phyloP scores from a whole-genome alignment of 2,329 filamentous ascomycete genomes.

The Fusarium torreyae region DNA sequence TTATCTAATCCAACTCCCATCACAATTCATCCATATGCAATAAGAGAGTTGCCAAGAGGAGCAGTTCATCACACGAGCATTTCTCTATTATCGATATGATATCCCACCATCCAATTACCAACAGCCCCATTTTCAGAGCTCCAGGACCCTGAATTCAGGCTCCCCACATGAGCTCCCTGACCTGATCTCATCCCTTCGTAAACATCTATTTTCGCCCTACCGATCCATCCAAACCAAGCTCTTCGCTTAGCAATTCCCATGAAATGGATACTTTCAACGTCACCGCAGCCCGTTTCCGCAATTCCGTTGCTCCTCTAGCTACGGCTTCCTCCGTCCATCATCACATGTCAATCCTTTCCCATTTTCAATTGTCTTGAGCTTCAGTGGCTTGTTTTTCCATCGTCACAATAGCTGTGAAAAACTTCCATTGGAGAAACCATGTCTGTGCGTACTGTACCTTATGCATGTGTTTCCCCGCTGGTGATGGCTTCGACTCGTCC shows the following conservation, averaged over 20 bases:
- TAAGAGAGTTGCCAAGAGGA: constrained; percentile 21
- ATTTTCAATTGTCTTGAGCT: not conserved
- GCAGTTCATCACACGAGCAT: constrained; percentile 29
- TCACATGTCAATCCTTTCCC: constrained; percentile 32
- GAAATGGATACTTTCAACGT: constrained; percentile 1
- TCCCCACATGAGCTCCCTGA: constrained; percentile 39
- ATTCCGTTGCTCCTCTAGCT: not conserved
- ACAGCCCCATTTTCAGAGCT: constrained; percentile 18
- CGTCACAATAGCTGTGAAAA: not conserved
- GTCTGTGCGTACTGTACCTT: constrained; percentile 6
- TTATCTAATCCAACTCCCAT: not conserved
- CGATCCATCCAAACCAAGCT: not conserved
- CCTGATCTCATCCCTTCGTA: not conserved
- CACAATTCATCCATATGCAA: not conserved
- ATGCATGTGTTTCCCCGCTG: not conserved
- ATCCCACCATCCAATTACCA: not conserved
- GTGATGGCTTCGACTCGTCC: constrained; percentile 32
- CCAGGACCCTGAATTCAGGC: constrained; percentile 34
- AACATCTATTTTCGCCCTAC: not conserved
- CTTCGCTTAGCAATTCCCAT: constrained; percentile 7
- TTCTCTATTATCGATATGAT: not conserved
- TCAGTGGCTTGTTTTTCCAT: not conserved
- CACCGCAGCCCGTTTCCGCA: not conserved
- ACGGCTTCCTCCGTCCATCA: constrained; percentile 7
- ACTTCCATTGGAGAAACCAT: not conserved